These are phyloP conservation scores for Thalassiosira livingstoniorum DNA, from an alignment of 352 stramenopile genomes.

Conservation along the genomic window DNA sequence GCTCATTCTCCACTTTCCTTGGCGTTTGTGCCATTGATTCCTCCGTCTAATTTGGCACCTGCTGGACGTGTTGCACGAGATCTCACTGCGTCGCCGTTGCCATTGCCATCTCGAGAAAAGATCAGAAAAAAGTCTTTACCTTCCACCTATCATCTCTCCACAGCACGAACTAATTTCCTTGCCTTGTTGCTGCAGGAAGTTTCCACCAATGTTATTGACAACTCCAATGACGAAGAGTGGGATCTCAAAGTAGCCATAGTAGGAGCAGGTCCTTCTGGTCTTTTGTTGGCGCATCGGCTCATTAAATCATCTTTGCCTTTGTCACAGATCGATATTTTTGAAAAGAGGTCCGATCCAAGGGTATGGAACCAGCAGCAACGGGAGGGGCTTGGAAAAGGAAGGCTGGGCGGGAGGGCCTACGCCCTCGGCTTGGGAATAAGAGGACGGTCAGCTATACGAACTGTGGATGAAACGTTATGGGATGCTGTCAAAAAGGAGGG, in stretches of 20 bases:
- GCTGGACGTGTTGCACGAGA: no score
- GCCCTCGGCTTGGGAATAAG: slow-evolving; percentile 72
- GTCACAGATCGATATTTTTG: slow-evolving; percentile 62
- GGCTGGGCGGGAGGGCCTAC: slow-evolving; percentile 61
- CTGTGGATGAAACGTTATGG: slow-evolving; percentile 69
- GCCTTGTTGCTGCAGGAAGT: no score
- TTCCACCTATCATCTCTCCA: no score
- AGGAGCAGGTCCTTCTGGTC: slow-evolving; percentile 17
- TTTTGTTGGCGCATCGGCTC: slow-evolving; percentile 30
- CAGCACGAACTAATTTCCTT: no score
- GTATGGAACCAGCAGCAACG: no score
- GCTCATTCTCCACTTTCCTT: no score
- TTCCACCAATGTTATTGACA: neutral
- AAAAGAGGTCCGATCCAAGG: slow-evolving; percentile 69
- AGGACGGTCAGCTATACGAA: slow-evolving; percentile 67
- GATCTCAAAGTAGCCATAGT: slow-evolving; percentile 22
- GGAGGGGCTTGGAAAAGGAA: neutral
- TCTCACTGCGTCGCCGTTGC: no score
- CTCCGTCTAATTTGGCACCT: no score
- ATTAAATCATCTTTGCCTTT: slow-evolving; percentile 21
- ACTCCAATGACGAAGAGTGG: neutral
- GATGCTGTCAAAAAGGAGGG: slow-evolving; percentile 58
- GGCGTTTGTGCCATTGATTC: no score
- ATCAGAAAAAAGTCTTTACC: no score
- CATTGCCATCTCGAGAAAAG: no score